Percentiles rank a stretch among this genome's conserved stretches.
Conservation (phyloP, 2,329 filamentous ascomycete species). For the Raffaelea albimanens region DNA sequence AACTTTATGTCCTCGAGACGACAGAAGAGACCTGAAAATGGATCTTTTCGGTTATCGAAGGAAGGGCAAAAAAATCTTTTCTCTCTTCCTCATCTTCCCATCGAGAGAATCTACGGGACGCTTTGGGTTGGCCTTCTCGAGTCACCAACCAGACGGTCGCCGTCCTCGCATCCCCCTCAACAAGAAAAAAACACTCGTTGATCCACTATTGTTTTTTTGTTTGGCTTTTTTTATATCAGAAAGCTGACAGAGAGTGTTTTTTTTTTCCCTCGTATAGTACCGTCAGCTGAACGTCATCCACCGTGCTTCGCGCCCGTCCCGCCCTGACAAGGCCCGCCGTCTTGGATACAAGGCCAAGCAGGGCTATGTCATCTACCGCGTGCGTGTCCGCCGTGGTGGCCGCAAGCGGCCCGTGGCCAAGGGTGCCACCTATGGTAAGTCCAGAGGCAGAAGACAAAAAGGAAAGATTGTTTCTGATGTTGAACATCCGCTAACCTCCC, state of each 20-base stretch:
- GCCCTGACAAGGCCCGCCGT: conserved; percentile 99
- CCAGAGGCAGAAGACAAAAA: not conserved
- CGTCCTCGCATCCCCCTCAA: conserved; percentile 42
- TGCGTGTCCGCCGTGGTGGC: conserved; percentile 95
- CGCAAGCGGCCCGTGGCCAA: conserved; percentile 94
- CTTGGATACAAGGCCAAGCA: conserved; percentile 99
- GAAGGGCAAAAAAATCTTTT: not conserved
- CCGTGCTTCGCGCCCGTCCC: conserved; percentile 94
- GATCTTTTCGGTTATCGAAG: too few species aligned
- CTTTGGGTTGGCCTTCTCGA: not conserved
- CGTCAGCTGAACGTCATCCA: conserved; percentile 99
- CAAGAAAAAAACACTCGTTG: conserved; percentile 86
- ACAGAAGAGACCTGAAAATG: too few species aligned
- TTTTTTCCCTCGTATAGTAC: conserved; percentile 71
- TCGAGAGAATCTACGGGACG: not conserved
- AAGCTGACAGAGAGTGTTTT: conserved; percentile 6
- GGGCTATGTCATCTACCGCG: conserved; percentile 99
- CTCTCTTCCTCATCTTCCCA: not conserved
- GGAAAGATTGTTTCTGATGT: not conserved
- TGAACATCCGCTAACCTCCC: not conserved
- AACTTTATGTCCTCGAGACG: too few species aligned
- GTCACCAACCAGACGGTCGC: conserved; percentile 11
- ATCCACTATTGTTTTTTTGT: conserved; percentile 62
- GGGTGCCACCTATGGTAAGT: conserved; percentile 94
- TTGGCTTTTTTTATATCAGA: conserved; percentile 3